Base-by-base conservation (phyloP, 2,329 filamentous ascomycete species). In the Phyllosticta paracitricarpa region DNA sequence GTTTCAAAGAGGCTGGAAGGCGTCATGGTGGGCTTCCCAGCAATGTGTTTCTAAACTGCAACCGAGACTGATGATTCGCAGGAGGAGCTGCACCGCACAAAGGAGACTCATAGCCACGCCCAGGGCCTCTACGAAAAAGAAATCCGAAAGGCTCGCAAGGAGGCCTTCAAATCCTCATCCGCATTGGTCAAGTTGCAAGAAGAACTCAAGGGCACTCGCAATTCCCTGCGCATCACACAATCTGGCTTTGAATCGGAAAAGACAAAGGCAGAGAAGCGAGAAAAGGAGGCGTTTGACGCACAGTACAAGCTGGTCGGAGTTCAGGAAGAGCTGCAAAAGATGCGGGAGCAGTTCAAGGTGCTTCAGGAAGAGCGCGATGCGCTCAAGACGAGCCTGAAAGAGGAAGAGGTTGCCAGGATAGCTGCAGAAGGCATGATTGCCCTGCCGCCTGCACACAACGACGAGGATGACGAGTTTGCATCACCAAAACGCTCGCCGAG, bases 321-420 rank as follows among this genome's bases (percentile, higher is more conserved):
- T 57, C 82, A 89, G 65, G 85, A 89, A 68, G 84, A 89, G 70
- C 77, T 91, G 2, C 79, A 85, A 25, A 81, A 85, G 63, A 79
- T 87, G 19, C 78, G 82, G 56, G 84, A 87, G 65, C 81, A 80
- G 55, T 78, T 89, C 66, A 84, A 82, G 70, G 75, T 87, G 33
- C 79, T 88, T 17, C 87, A 91, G 69, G 84, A 88, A 69, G 89
- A 92, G 73, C 85, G 87, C 7, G 88, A 91, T 70, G 84, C 87
- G 2, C 82, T 89, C 69, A 89, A 88, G 75, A 85, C 83, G 2
- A 84, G 85, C 57, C 82, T 88, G 33, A 82, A 88, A 74, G 88
- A 88, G 67, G 87, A 91, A 68, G 87, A 90, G 70, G 82, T 90
- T 25, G 82, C 86, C 22, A 82, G 85, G 57, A 86, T 91, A 59